Base-by-base conservation (phyloP, 2,329 filamentous ascomycete species). In the Metarhizium guizhouense region DNA sequence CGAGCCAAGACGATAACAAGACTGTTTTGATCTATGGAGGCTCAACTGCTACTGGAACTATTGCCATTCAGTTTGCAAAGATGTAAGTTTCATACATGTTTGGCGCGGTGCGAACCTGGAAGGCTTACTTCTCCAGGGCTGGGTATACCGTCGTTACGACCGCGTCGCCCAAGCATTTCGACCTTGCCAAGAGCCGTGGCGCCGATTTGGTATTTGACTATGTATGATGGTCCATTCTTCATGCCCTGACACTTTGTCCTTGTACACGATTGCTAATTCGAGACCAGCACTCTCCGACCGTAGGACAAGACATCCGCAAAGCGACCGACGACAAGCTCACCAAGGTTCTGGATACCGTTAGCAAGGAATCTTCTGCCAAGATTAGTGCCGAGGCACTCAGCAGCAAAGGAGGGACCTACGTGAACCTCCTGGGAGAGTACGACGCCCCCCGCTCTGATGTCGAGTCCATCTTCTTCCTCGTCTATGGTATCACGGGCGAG, bases 11-110 rank as follows among this genome's bases (percentile, higher is more conserved):
- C n/a, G 55, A 59, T 32, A 25, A 57, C n/a, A 52, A 56, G 20
- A 56, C 58, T 47, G 66, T 80, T 0, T 62, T 80, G 1, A 71
- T 80, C 3, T 71, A 70, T 49, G 77, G 76, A 1, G 78, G 76
- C 2, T 67, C 65, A 38, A 76, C 74, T 1, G 65, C 74, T 0
- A 71, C 67, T 0, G 77, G 76, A 0, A 73, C 72, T 1, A 62
- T 71, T 53, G 75, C 73, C 0, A 70, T 76, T 4, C 77, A 80
- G 59, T 49, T 78, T 14, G 60, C 74, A 16, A 70, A 65, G 40
- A 54, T 66, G 62, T 70, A 72, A 14, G 75, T 43, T 6, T 2
- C 6, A 16, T 43, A 18, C 8, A 14, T 13, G 32, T 8, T 5
- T 34, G 10, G 32, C 32, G 10, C 32, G 32, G 25, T 11, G 10